Base-by-base conservation (phyloP, 352 stramenopile species). In the Globisporangium nodosum region DNA sequence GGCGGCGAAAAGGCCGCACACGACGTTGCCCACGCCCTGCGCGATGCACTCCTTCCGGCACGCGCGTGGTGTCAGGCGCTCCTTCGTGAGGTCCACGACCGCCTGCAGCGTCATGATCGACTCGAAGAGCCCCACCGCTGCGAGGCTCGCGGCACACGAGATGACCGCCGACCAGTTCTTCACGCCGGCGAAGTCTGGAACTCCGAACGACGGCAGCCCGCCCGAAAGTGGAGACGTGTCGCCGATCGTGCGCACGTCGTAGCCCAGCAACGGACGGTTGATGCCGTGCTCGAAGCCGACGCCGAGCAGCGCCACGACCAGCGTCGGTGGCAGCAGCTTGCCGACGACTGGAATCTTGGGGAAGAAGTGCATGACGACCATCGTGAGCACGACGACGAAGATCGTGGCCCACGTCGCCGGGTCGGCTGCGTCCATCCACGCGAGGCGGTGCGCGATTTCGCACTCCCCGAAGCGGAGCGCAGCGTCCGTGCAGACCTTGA, bases 31-130 rank as follows among this genome's bases (percentile, higher is more conserved):
- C 46, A 96, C 66, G 15, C 92, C 92, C 63, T 96, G 86, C 1
- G 87, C 89, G 43, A 97, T 73, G 47, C 83, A 93, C 71, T 97
- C 88, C 43, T 87, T 78, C 13, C 71, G 76, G 55, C 83, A 74
- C 52, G 72, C 70, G 59, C 53, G 76, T 54, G 75, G 81, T 30
- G 69, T 93, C 61, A 78, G 77, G 49, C 79, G 71, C 35, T 79
- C 75, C 59, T 95, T 86, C 47, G 88, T 92, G 31, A 96, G 72
- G 65, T 96, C 87, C n/a, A 96, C 88, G 6, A 98, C 68, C 2
- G 96, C 76, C 63, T 98, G 89, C 57, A 98, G 69, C 18, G 94
- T 99, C 74, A 98, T 88, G 35, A 99, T 80, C 51, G 80, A 96
- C 69, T 99, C 94, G 49, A 99, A 96, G 7, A 95, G 79, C 16